Base-by-base conservation (phyloP, 805 yeast species). In the Millerago galiae region DNA sequence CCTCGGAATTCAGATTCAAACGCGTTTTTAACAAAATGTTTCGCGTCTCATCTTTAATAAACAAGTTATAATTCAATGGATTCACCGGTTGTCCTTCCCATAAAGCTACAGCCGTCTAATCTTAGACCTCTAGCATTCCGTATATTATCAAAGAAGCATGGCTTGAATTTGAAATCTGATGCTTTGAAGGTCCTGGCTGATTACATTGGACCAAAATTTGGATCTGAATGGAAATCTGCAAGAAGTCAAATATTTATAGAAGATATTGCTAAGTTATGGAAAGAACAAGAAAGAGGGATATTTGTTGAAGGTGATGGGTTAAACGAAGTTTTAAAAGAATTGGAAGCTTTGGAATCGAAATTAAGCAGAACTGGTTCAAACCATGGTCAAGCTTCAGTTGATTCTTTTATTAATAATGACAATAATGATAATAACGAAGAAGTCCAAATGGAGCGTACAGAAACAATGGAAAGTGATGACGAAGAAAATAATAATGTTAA, bases 91-190 rank as follows among this genome's bases (percentile, higher is more conserved):
- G 77, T 72, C 15, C 71, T 90, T 11, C 97, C 97, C 0, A 80
- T 87, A 2, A 72, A 74, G 44, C 75, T 91, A 2, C 84, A 80
- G 41, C 87, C 96, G 0, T 77, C 91, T 0, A 85, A 85, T 55
- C 67, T 93, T 35, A 74, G 99, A 35, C 99, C 99, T 1, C 66
- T 91, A 38, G 97, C 97, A 0, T 93, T 90, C 60, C 70, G 99
- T 33, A 76, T 91, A 2, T 62, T 93, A 8, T 86, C 98, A 5
- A 91, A 89, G 62, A 93, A 91, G 58, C 91, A 88, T 59, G 96
- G 97, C 0, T 72, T 93, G 25, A 89, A 89, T 60, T 75, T 93
- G 49, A 88, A 91, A 55, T 81, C 96, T 0, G 81, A 84, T 49
- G 98, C 96, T 0, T 67, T 93, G 13, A 74, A 71, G 35, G 73